phyloP scores from a whole-genome alignment of 768 basidiomycete genomes.

The Kwoniella heveanensis region DNA sequence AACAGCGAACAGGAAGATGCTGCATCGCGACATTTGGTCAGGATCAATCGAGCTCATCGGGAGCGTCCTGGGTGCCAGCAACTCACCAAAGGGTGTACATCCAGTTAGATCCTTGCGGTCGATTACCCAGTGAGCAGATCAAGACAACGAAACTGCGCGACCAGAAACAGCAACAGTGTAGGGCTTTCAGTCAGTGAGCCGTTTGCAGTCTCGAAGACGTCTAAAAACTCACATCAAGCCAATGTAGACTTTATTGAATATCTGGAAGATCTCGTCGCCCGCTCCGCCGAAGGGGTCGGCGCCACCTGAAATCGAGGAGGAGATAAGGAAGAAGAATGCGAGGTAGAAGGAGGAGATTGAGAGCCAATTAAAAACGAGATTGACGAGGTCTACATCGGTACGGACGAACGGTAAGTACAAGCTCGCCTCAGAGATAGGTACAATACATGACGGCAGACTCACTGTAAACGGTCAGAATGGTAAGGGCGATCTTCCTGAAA shows the following conservation, averaged over 20 bases:
- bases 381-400: constrained; percentile 44
- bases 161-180: too few species aligned
- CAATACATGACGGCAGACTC: too few species aligned
- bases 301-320: constrained; percentile 68
- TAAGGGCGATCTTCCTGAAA: constrained; percentile 49
- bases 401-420: too few species aligned
- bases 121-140: constrained; percentile 75
- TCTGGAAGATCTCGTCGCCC: constrained; percentile 72
- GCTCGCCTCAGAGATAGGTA: too few species aligned
- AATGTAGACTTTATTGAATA: constrained; percentile 79
- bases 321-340: constrained; percentile 70
- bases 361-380: constrained; percentile 53
- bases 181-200: too few species aligned
- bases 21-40: constrained; percentile 10
- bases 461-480: constrained; percentile 49
- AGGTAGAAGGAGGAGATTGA: constrained; percentile 58
- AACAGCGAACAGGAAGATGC: constrained; percentile 47
- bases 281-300: constrained; percentile 76
- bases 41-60: constrained; percentile 5
- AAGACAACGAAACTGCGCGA: constrained; percentile 46
- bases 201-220: too few species aligned
- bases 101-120: constrained; percentile 83
- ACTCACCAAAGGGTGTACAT: constrained; percentile 67
- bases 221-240: constrained; percentile 75
- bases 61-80: too few species aligned